A percentile compares a stretch with the other conserved stretches of the same genome.
Evolutionary conservation across 2,329 filamentous ascomycete species (phyloP).

Genomic region (Neoarthrinium moseri): DNA sequence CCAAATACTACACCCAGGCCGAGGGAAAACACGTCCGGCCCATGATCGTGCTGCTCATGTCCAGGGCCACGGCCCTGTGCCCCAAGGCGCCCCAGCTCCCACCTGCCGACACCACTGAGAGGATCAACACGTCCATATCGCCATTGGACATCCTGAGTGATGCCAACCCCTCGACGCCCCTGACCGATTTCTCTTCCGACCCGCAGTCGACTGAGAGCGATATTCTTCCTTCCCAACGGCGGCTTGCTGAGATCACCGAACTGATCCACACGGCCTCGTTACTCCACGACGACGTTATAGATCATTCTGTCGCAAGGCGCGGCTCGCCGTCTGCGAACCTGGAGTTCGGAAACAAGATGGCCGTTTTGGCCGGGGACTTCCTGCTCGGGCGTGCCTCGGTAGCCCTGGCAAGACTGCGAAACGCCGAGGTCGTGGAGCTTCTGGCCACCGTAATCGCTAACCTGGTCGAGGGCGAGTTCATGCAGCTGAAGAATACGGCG

Average conservation of each 20-base stretch:
- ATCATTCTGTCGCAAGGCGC: conserved; percentile 82
- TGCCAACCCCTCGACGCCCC: conserved; percentile 69
- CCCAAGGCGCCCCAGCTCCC: conserved; percentile 51
- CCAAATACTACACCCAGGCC: conserved; percentile 96
- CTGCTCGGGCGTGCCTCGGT: conserved; percentile 90
- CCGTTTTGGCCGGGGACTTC: conserved; percentile 95
- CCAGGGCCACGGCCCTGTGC: conserved; percentile 81
- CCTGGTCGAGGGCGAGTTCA: conserved; percentile 97
- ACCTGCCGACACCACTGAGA: conserved; percentile 39
- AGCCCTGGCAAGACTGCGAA: conserved; percentile 82
- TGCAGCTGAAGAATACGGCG: conserved; percentile 97
- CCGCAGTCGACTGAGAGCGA: conserved; percentile 53
- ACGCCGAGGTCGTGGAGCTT: conserved; percentile 92
- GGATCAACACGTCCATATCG: conserved; percentile 55
- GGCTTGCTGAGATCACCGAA: conserved; percentile 94
- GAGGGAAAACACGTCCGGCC: conserved; percentile 97
- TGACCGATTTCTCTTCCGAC: conserved; percentile 46
- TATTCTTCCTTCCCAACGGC: conserved; percentile 89
- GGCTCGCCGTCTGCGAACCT: conserved; percentile 86
- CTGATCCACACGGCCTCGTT: conserved; percentile 96
- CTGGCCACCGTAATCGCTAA: conserved; percentile 96
- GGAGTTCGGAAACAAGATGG: conserved; percentile 99
- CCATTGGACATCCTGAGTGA: conserved; percentile 67
- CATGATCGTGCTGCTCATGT: conserved; percentile 94
- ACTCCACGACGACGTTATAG: conserved; percentile 97